Evolutionary conservation across 306 rosid genomes (phyloP), one percentile per base, ranked within the genome.

Genomic region (Hippophae gyantsensis): DNA sequence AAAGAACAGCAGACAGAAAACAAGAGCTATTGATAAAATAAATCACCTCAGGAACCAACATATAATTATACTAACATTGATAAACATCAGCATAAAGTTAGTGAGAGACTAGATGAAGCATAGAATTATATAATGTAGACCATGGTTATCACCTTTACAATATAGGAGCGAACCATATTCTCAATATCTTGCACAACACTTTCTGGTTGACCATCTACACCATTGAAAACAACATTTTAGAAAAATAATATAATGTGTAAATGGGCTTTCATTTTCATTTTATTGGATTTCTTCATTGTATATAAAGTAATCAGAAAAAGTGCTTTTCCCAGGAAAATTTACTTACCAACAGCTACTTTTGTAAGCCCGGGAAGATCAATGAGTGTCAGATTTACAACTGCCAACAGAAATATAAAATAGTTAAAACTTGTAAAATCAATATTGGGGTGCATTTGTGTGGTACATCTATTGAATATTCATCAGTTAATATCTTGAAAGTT

Each of bases 341-440:
- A 74, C 94, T 84, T 72, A 90, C 97, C 97, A 59, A 90, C 90
- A 55, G 97, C 95, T 10, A 90, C 97, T 73, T 90, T 86, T 6
- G 97, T 90, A 58, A 90, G 95, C 65, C 97, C 97, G 26, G 97
- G 97, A 77, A 90, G 97, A 63, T 90, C 97, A 71, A 90, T 69
- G 48, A 86, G 95, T 11, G 97, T 90, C 90, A 90, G 76, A 80
- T 90, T 90, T 65, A 90, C 97, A 84, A 90, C 97, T 90, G 97
- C 79, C 74, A 61, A n/a, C 62, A 52, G 52, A 67, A 67, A 32
- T 32, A 32, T 32, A 44, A 13, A 45, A 23, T 42, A 70, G 58
- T 11, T 6, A 61, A 66, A 61, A 69, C 38, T 32, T 25, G 11
- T 60, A 25, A 56, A 11, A 64, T 58, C 9, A 3, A 10, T 5